Conservation (phyloP, 768 basidiomycete genomes). For the Phaeotremella fagi region DNA sequence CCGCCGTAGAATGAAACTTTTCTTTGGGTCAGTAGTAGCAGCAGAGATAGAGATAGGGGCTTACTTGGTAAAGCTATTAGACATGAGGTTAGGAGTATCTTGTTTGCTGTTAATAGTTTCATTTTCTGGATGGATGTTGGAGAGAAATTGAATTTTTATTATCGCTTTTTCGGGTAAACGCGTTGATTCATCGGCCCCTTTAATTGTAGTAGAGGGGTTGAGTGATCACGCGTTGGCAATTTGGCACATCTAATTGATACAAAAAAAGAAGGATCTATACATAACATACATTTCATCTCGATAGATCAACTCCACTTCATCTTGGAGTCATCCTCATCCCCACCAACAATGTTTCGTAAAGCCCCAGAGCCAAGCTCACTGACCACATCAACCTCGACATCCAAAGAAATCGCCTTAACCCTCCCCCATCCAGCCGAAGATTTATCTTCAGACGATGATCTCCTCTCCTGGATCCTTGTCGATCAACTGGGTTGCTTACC, state of each 20-base stretch:
- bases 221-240: constrained; percentile 6
- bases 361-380: too few species aligned
- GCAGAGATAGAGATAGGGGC: constrained; percentile 2
- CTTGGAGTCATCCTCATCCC: background rate
- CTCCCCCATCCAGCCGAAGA: constrained; percentile 45
- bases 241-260: too few species aligned
- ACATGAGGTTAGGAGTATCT: constrained; percentile 27
- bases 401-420: too few species aligned
- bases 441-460: constrained; percentile 43
- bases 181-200: too few species aligned
- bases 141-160: too few species aligned
- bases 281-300: too few species aligned
- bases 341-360: too few species aligned
- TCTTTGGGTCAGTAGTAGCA: background rate
- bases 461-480: constrained; percentile 44
- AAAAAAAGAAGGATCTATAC: too few species aligned
- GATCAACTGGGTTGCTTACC: constrained; percentile 44
- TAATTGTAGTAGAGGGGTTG: too few species aligned
- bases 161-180: too few species aligned
- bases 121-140: constrained; percentile 5
- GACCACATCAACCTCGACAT: too few species aligned
- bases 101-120: constrained; percentile 25
- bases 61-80: constrained; percentile 28
- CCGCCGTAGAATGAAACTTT: constrained; percentile 32
- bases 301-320: too few species aligned